Conservation (phyloP, 1,284 basidiomycete genomes). For the Pisolithus thermaeus region DNA sequence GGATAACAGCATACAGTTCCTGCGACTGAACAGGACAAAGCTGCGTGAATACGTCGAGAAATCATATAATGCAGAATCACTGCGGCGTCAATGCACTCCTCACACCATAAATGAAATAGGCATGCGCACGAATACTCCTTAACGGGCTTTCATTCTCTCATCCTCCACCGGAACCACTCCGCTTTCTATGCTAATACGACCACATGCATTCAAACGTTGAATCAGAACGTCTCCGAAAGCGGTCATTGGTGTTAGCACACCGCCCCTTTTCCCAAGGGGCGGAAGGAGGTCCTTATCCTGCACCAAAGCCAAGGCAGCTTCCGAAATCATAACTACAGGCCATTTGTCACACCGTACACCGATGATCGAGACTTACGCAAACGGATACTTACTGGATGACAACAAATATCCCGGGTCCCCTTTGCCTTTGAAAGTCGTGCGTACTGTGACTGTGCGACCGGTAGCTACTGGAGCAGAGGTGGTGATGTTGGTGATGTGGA, state of each 20-base stretch:
- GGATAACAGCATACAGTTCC: too few relatives aligned
- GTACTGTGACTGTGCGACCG: conserved; percentile 47
- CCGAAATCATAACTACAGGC: conserved; percentile 61
- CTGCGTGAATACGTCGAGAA: too few relatives aligned
- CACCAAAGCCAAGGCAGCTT: conserved; percentile 67
- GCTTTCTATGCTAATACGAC: conserved; percentile 50
- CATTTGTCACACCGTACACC: neutral
- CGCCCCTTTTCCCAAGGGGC: conserved; percentile 54
- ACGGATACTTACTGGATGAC: conserved; percentile 49
- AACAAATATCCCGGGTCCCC: conserved; percentile 81
- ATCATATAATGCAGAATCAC: too few relatives aligned
- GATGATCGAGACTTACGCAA: neutral
- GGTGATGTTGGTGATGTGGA: conserved; percentile 56
- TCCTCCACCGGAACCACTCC: conserved; percentile 29
- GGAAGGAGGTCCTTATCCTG: conserved; percentile 50
- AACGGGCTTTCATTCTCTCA: conserved; percentile 11
- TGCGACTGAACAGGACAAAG: too few relatives aligned
- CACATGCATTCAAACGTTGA: conserved; percentile 53
- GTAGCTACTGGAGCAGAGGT: conserved; percentile 36
- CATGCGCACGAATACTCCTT: neutral
- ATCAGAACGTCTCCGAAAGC: conserved; percentile 72
- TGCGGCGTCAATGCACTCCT: too few relatives aligned
- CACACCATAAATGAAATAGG: too few relatives aligned
- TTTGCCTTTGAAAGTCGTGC: conserved; percentile 52
- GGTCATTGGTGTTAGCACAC: conserved; percentile 73